Evolutionary conservation across 2,329 filamentous ascomycete species (phyloP), one percentile per base, ranked within the genome.

Genomic region (Talaromyces sp.): DNA sequence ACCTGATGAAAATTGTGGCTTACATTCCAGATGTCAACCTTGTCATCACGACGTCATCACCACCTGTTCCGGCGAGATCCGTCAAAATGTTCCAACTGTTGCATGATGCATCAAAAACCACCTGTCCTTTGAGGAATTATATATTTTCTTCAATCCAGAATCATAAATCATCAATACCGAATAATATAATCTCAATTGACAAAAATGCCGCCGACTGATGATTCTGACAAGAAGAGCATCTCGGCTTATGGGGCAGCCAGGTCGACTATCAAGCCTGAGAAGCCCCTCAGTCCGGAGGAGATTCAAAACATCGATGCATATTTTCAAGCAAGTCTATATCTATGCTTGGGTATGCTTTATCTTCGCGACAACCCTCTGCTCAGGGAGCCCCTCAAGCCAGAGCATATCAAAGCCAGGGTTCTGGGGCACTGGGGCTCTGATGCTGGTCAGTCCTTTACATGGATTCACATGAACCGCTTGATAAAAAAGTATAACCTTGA

Each of bases 401-500:
- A 90, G 58, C 87, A 92, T 69, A 79, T 92, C 76, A 92, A 92
- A 76, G 80, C 83, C 61, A 85, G 89, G 65, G 79, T 92, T 9
- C 79, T 92, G 2, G 89, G 89, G 43, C 89, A 92, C 71, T 92
- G 90, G 81, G 89, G 89, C 58, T 90, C 88, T 2, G 88, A 89
- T 55, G 86, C 89, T n/a, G 89, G 89, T 14, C 89, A 92, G 74
- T 86, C 88, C 61, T 92, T 92, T 75, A 89, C 88, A 35, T 92
- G 87, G 73, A 89, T 91, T 78, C 89, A 92, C 76, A 88, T 91
- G 81, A 92, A 92, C 74, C 86, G 88, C 35, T 77, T 92, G 61
- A 91, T 92, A 80, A 91, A 89, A 74, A 92, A 91, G 75, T 89
- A 91, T 68, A 84, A 90, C 64, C 77, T 92, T 55, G 82, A 92